Evolutionary conservation across 1,139 yeast species (phyloP), one percentile per base, ranked within the genome.

Genomic region (Diutina ranongensis): DNA sequence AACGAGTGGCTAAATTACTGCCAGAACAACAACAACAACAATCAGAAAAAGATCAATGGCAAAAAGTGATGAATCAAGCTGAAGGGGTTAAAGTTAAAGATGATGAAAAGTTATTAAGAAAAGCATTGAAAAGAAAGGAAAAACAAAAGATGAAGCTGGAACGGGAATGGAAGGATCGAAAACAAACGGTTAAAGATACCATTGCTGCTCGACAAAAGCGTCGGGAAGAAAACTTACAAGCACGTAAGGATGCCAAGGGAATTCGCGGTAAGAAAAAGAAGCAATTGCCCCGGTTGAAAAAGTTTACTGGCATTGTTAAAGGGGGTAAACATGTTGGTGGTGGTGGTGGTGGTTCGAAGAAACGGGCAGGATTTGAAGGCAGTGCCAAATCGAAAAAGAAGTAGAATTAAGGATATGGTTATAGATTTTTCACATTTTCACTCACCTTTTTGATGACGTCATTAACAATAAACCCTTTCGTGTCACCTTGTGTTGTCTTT

Each of bases 41-140:
- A 33, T 74, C 74, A 49, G 87, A 83, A 51, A 87, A 88, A 56
- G 82, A 79, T 35, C 78, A 81, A 56, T 92, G 99, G 99, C 80
- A 77, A 55, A 74, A 77, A 54, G 86, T 94, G 18, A 71, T 89
- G 67, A 74, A 83, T 32, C 92, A 83, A 57, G 89, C 95, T 3
- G 95, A 88, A 63, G 98, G 98, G 44, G 66, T 78, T 27, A 89
- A 87, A 61, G 68, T 89, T 45, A 84, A 83, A 56, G 97, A 94
- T 61, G 94, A 92, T 60, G 98, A 89, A 60, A 82, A 79, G 58
- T 67, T 92, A 54, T 73, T 94, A 61, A 83, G 81, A 56, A 89
- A 87, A 61, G 86, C 97, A 1, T 64, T 92, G 51, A 88, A 84
- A 66, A 74, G 85, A 55, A 85, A 86, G 58, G 94, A 84, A 55